Conservation (phyloP, 2,329 filamentous ascomycete genomes). For the Penicillium glabrum region DNA sequence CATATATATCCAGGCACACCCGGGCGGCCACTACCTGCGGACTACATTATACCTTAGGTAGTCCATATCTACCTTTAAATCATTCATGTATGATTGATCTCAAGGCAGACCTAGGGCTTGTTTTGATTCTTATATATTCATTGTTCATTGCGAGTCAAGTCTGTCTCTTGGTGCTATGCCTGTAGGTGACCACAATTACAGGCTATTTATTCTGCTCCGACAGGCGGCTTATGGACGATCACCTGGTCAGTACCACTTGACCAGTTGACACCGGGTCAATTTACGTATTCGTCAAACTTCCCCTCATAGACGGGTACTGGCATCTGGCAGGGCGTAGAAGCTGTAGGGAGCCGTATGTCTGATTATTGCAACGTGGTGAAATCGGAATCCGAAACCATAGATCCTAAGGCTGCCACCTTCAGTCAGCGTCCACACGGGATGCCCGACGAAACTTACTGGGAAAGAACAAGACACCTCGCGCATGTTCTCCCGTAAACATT, state of each 20-base stretch:
- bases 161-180: no score
- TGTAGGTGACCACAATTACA: no score
- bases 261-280: not conserved
- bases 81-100: no score
- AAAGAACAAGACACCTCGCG: not conserved
- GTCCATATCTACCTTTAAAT: no score
- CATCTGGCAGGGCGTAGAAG: not conserved
- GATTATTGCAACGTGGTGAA: not conserved
- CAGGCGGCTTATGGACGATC: no score
- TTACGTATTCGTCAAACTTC: not conserved
- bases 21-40: no score
- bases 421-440: no score
- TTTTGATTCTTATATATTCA: no score
- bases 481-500: not conserved
- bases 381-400: not conserved
- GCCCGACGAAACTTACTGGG: not conserved
- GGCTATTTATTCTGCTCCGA: no score
- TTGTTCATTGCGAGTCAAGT: no score
- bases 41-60: no score
- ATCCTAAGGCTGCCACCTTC: not conserved
- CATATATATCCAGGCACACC: not conserved
- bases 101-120: no score
- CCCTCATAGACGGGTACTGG: not conserved
- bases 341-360: not conserved
- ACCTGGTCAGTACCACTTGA: not conserved